Evolutionary conservation across 768 basidiomycete genomes (phyloP), one percentile per base, ranked within the genome.

Genomic region (Boletus insuetus): DNA sequence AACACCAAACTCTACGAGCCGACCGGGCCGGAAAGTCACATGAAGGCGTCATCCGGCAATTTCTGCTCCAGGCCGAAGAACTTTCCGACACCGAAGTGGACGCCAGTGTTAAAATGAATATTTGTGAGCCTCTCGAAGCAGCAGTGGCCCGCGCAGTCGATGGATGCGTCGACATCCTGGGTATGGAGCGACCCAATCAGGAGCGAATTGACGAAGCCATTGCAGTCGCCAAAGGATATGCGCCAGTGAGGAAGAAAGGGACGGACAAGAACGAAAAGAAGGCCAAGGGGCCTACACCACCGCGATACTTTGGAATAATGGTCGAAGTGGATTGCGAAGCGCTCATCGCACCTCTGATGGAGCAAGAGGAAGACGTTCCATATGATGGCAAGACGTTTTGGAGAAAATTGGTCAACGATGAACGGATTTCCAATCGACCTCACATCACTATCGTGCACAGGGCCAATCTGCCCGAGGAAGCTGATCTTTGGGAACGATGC

Each of bases 361-460:
- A 66, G 13, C 55, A 59, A 14, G 68, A 62, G 5, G 69, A 59
- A 17, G 77, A 71, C 31, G 64, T 67, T 20, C 66, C 70, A 26
- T 54, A 64, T 20, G 56, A 59, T 1, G 73, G 73, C 13, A 72
- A 63, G 51, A 43, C 54, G 6, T 78, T 91, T 55, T 89, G 83
- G 79, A 61, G 68, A 1, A 47, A 61, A 9, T 64, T 95, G 31
- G 74, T 78, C 52, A 40, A 47, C 10, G 69, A 70, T 0, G 64
- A 74, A 6, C 77, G 89, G 24, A 69, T 96, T 14, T 67, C 80
- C 16, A 60, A 69, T 39, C 73, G 79, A 4, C 93, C 95, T 1
- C 97, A 98, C 71, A 78, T 97, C 53, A 98, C 96, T 2, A 74
- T 98, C 55, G 86, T 87, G 31, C 97, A 99, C 70, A 68, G 69